Base-by-base conservation (phyloP, 805 yeast species). In the Nakazawaea pomicola region DNA sequence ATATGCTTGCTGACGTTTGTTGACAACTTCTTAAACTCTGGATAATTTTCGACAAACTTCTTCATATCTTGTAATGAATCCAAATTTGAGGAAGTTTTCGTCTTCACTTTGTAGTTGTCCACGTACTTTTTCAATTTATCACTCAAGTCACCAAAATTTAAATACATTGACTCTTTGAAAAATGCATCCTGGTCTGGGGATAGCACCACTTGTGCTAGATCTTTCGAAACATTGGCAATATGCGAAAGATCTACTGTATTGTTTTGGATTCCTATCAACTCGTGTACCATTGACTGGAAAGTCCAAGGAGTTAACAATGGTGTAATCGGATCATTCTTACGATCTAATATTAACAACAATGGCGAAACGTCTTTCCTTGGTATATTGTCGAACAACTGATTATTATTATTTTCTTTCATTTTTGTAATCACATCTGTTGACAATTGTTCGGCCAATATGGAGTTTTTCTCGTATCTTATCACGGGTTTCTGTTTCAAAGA, bases 271-370 rank as follows among this genome's bases (percentile, higher is more conserved):
- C 91, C 95, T 23, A 93, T 66, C 17, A 89, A 72, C 57, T 95
- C 98, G 58, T 91, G 95, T 14, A 93, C 87, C 98, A 93, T 91
- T 2, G 96, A 85, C 57, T 91, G 98, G 61, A 88, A 93, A 1
- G 99, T 90, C 99, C 99, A 93, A 2, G 98, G 99, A 29, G 83
- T 77, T 36, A 93, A 64, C 23, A 93, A 69, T 1, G 99, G 97
- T 0, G 99, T 91, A 11, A 91, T 68, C 2, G 99, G 97, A 61
- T 93, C 99, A 54, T 78, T 83, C 44, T 80, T 76, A 40, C 99
- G 70, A 60, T 93, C 98, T 36, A 93, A 55, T 2, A 93, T 67
- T 10, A 93, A 60, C 35, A 95, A 61, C 6, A 83, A 53, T 1
- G 97, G 95, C 1, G 89, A 77, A 0, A 80, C 64, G 54, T 86